phyloP scores from a whole-genome alignment of 1,139 yeast genomes.

The Debaryomyces psychrophilus region DNA sequence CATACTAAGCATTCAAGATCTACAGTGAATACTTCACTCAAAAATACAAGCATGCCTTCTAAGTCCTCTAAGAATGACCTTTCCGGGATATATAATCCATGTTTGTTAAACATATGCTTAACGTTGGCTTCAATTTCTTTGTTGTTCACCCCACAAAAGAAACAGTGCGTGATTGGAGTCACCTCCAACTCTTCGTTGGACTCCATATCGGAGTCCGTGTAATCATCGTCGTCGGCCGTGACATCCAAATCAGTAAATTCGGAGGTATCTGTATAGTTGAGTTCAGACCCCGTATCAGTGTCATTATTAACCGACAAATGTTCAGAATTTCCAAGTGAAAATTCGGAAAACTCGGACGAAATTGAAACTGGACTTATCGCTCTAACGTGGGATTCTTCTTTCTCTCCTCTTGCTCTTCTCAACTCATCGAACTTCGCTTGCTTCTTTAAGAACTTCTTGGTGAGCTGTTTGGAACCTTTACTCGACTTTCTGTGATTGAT shows the following conservation, averaged over 20 bases:
- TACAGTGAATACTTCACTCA: conserved; percentile 46
- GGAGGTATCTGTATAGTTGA: conserved; percentile 45
- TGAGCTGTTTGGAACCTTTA: conserved; percentile 24
- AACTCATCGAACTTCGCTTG: conserved; percentile 16
- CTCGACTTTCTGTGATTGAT: conserved; percentile 35
- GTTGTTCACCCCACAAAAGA: conserved; percentile 45
- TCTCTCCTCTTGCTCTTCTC: conserved; percentile 15
- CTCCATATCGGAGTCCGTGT: conserved; percentile 27
- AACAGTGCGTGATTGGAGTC: conserved; percentile 41
- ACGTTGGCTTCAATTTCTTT: conserved; percentile 46
- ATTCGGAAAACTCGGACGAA: conserved; percentile 60
- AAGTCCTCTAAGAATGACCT: conserved; percentile 43
- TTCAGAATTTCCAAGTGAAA: conserved; percentile 64
- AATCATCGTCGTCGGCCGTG: conserved; percentile 23
- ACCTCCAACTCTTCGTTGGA: conserved; percentile 26
- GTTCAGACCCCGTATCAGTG: conserved; percentile 53
- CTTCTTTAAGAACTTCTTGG: conserved; percentile 25
- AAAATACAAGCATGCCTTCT: conserved; percentile 47
- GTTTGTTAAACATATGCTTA: conserved; percentile 50
- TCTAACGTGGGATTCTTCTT: conserved; percentile 25
- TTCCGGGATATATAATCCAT: conserved; percentile 57
- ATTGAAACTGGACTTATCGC: conserved; percentile 58
- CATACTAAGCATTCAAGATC: conserved; percentile 57
- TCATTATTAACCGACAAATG: conserved; percentile 8
- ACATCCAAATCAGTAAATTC: conserved; percentile 40